phyloP scores from a whole-genome alignment of 768 basidiomycete species.

The Leccinum imitatum region DNA sequence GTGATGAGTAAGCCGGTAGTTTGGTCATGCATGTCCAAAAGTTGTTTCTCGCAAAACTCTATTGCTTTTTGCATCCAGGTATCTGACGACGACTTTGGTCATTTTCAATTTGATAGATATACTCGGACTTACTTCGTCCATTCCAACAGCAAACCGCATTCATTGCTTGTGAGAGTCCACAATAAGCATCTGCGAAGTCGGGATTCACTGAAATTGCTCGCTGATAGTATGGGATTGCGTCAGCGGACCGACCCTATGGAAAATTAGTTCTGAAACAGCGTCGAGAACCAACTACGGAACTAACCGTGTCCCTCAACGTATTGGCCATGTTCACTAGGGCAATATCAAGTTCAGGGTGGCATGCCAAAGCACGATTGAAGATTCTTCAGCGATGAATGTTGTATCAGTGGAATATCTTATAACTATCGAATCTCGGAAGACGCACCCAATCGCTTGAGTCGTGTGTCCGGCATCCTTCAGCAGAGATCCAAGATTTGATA shows the following conservation, averaged over 20 bases:
- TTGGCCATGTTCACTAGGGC: slow-evolving; percentile 53
- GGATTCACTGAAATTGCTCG: slow-evolving; percentile 44
- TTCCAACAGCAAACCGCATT: slow-evolving; percentile 49
- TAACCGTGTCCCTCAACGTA: slow-evolving; percentile 47
- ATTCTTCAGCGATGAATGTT: slow-evolving; percentile 26
- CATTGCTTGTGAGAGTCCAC: slow-evolving; percentile 46
- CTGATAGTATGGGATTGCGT: slow-evolving; percentile 46
- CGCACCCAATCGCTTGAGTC: slow-evolving; percentile 42
- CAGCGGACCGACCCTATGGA: slow-evolving; percentile 44
- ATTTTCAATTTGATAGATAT: background rate
- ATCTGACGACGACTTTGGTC: slow-evolving; percentile 15
- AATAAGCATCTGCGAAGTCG: slow-evolving; percentile 46
- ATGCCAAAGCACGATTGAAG: slow-evolving; percentile 39
- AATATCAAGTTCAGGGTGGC: slow-evolving; percentile 49
- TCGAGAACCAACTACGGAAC: slow-evolving; percentile 6
- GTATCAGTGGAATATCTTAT: slow-evolving; percentile 4
- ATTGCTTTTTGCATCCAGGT: slow-evolving; percentile 40
- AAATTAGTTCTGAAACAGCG: background rate
- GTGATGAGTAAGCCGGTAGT: slow-evolving; percentile 31
- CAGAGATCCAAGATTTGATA: slow-evolving; percentile 51
- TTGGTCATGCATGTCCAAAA: slow-evolving; percentile 33
- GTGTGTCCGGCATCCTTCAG: slow-evolving; percentile 48
- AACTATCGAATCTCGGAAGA: background rate
- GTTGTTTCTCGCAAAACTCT: slow-evolving; percentile 38
- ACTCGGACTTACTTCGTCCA: slow-evolving; percentile 32